Evolutionary conservation across 805 yeast genomes (phyloP).

Genomic region (Candida pini): DNA sequence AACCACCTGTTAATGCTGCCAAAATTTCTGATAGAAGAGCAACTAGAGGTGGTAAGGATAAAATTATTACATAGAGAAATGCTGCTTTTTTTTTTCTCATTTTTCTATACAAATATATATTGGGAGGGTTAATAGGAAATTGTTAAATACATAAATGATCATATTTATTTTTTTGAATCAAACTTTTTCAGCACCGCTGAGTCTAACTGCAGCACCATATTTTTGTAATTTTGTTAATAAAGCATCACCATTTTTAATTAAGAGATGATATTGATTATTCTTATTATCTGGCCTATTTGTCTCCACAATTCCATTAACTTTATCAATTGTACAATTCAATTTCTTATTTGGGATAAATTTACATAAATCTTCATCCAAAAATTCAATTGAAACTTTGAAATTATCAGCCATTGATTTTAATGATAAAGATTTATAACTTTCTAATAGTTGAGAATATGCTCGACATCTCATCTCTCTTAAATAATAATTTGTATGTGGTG

Average conservation of each 20-base stretch:
- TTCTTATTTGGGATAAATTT: constrained; percentile 90
- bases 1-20: too few species aligned
- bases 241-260: constrained; percentile 89
- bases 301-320: constrained; percentile 90
- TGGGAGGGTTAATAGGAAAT: too few species aligned
- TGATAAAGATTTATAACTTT: constrained; percentile 87
- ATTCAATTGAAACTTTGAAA: constrained; percentile 84
- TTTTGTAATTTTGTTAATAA: constrained; percentile 91
- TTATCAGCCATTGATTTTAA: constrained; percentile 90
- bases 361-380: constrained; percentile 81
- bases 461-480: constrained; percentile 91
- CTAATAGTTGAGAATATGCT: constrained; percentile 90
- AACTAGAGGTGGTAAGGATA: too few species aligned
- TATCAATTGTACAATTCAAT: constrained; percentile 91
- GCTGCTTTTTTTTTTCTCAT: too few species aligned
- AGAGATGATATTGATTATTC: constrained; percentile 83
- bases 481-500: constrained; percentile 76
- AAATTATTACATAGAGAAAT: too few species aligned
- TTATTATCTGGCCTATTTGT: constrained; percentile 96
- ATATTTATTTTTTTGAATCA: too few species aligned
- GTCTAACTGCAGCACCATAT: constrained; percentile 94
- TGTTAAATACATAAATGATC: too few species aligned
- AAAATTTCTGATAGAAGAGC: too few species aligned
- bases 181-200: constrained; percentile 83
- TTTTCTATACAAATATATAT: too few species aligned